Conservation (phyloP, 805 yeast genomes). For the Debaryomyces tyrocola region DNA sequence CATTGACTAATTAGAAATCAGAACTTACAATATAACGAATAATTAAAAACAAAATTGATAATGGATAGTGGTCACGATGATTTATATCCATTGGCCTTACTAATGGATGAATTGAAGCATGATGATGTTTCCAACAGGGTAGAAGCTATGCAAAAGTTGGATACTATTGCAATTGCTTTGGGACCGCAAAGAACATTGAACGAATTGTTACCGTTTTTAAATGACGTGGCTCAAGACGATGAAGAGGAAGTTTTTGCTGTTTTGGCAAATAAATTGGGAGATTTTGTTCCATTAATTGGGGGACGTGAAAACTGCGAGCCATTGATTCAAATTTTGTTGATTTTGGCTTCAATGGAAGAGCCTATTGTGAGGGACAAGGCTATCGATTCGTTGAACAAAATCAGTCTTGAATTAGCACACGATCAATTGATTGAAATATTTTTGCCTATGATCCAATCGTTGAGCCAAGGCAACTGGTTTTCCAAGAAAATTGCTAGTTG, state of each 20-base stretch:
- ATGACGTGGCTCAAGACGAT: conserved; percentile 90
- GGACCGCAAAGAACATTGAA: conserved; percentile 91
- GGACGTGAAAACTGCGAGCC: conserved; percentile 61
- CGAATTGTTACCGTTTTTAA: conserved; percentile 87
- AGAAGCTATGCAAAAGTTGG: conserved; percentile 90
- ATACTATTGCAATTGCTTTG: conserved; percentile 90
- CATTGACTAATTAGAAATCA: neutral
- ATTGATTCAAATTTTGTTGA: conserved; percentile 65
- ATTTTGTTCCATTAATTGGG: conserved; percentile 86
- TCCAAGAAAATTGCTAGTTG: conserved; percentile 88
- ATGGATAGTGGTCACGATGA: conserved; percentile 52
- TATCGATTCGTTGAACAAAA: conserved; percentile 74
- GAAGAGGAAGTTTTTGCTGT: conserved; percentile 97
- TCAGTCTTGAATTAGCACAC: conserved; percentile 61
- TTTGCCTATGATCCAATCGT: conserved; percentile 72
- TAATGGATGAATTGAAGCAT: conserved; percentile 96
- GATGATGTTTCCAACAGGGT: conserved; percentile 94
- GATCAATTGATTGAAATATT: conserved; percentile 67
- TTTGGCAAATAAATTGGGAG: conserved; percentile 85
- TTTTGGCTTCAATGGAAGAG: conserved; percentile 89
- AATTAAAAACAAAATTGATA: neutral
- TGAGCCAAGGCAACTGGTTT: conserved; percentile 92
- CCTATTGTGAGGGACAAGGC: conserved; percentile 96
- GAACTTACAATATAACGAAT: neutral
- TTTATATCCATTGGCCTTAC: conserved; percentile 89